Base-by-base conservation (phyloP, 2,329 filamentous ascomycete species). In the Hypoxylon sp. region DNA sequence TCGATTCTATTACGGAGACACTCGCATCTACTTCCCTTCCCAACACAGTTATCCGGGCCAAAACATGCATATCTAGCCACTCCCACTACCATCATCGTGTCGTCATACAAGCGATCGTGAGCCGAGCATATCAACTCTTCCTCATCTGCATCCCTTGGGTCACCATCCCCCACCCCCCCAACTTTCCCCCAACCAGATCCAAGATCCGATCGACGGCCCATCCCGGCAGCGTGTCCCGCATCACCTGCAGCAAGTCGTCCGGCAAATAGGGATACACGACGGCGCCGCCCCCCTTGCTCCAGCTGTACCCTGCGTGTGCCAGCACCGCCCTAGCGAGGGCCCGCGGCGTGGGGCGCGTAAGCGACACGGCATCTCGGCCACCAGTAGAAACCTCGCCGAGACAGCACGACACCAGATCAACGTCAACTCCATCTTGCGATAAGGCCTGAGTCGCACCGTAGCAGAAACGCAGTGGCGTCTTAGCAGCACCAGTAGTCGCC, bases 231-330 rank as follows among this genome's bases (percentile, higher is more conserved):
- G 22, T 49, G 30, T 28, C 40, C 2, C 28, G 46, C 18, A 33
- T 20, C 42, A 28, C n/a, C 14, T 52, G 51, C n/a, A 57, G 20
- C 12, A 67, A 4, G 5, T 44, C 53, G 2, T 64, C 61, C 20
- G 65, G 57, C 48, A 42, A 64, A 26, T 56, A 44, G 4, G 61
- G 56, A n/a, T 64, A 60, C 22, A 57, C 24, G 12, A 33, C 16
- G 22, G 12, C 33, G 12, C 16, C 22, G 5, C 5, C 16, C 1
- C 44, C 38, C 11, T 9, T n/a, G 36, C 38, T 20, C 12, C 26
- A 3, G 16, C 22, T 16, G 24, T 7, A 46, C 6, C 40, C 60
- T 9, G 56, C 55, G 3, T 60, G 51, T 5, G 20, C 20, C n/a
- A 64, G 33, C 22, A 65, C 51, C 30, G 55, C 49, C 18, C 24